Percentiles rank a stretch among this genome's conserved stretches.
phyloP scores from a whole-genome alignment of 257 asterid genomes.

The Solanum clarkiae region DNA sequence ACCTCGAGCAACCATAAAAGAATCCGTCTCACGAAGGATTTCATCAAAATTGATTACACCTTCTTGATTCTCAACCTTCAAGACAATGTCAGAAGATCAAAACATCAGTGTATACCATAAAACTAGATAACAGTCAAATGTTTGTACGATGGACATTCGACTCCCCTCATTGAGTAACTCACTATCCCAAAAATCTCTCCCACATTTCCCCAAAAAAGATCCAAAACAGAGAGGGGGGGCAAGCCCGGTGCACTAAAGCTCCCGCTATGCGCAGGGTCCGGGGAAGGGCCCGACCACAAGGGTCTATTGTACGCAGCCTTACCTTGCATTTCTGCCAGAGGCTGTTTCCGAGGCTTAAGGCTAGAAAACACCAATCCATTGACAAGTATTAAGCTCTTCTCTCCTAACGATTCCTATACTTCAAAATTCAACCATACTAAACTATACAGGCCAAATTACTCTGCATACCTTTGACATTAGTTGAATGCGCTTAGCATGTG shows the following conservation, averaged over 20 bases:
- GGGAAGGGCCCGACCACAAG: too few relatives aligned
- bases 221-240: background rate
- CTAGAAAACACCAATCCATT: background rate
- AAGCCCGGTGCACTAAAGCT: too few relatives aligned
- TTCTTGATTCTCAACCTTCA: slow-evolving; percentile 85
- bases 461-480: slow-evolving; percentile 64
- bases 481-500: slow-evolving; percentile 59
- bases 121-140: background rate
- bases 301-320: too few relatives aligned
- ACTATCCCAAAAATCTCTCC: background rate
- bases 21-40: slow-evolving; percentile 71
- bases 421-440: background rate
- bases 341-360: too few relatives aligned
- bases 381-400: background rate
- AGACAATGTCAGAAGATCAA: background rate
- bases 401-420: background rate
- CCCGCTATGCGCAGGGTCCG: too few relatives aligned
- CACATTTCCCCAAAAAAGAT: background rate
- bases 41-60: slow-evolving; percentile 82
- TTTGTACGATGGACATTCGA: background rate
- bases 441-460: background rate
- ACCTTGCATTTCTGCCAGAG: too few relatives aligned
- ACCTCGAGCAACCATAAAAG: slow-evolving; percentile 94
- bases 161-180: background rate
- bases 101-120: background rate